These are phyloP conservation scores for Chlamydomonas schloesseri DNA, from an alignment of 139 green algal genomes.

Conservation along the genomic window DNA sequence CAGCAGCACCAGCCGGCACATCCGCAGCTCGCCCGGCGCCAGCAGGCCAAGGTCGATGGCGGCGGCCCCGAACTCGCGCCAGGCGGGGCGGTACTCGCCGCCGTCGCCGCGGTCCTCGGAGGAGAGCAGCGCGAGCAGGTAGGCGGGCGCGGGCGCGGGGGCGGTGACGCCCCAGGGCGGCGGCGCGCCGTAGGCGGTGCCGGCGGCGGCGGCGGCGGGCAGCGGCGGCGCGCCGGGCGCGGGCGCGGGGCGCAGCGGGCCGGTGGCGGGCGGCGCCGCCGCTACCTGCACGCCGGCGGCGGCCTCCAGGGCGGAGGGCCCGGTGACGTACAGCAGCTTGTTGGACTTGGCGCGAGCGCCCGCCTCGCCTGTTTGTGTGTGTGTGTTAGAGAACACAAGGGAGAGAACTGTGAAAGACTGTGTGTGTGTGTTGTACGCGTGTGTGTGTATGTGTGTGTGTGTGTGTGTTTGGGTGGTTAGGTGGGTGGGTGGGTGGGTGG, in stretches of 20 bases:
- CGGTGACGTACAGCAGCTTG: neutral
- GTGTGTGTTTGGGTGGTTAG: too few relatives aligned
- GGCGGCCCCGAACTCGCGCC: conserved; percentile 30
- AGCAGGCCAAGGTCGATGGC: conserved; percentile 25
- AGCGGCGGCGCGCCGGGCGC: neutral
- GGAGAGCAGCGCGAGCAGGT: neutral
- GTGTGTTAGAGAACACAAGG: too few relatives aligned
- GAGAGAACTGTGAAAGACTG: too few relatives aligned
- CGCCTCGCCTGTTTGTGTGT: neutral
- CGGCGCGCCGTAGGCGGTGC: neutral
- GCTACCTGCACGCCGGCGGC: neutral
- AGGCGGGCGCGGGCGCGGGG: neutral
- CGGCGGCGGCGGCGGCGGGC: neutral
- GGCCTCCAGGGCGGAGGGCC: neutral
- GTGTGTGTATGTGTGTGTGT: too few relatives aligned
- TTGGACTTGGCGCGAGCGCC: neutral
- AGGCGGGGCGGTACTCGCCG: conserved; percentile 1
- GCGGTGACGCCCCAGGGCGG: conserved; percentile 13
- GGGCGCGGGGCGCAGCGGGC: neutral
- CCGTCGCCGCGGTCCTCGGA: conserved; percentile 2
- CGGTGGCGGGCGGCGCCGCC: neutral
- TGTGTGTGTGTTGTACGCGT: too few relatives aligned
- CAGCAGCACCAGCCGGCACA: conserved; percentile 22
- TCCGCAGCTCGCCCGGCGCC: conserved; percentile 33
- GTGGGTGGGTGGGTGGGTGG: too few relatives aligned